Evolutionary conservation across 2,329 filamentous ascomycete species (phyloP).

Genomic region (Verticillium zaregamsianum): DNA sequence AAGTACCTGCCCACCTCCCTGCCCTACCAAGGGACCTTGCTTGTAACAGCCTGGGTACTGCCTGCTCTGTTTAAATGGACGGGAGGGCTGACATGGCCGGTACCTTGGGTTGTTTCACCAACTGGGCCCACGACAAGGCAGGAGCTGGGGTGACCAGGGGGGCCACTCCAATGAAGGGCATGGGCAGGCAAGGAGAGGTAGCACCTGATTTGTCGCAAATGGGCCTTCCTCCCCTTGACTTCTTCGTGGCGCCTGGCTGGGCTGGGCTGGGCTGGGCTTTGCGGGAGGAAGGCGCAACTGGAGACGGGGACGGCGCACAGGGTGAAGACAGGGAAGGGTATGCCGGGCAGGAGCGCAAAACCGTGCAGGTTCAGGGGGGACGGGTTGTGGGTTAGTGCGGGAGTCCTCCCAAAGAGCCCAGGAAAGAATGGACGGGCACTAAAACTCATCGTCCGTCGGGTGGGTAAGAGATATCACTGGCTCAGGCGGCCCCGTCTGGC

Average conservation of each 20-base stretch:
- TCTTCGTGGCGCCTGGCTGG: too few relatives aligned
- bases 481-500: neutral
- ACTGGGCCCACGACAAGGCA: neutral
- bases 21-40: too few relatives aligned
- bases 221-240: too few relatives aligned
- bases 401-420: conserved; percentile 4
- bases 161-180: neutral
- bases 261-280: neutral
- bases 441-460: conserved; percentile 1
- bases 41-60: too few relatives aligned
- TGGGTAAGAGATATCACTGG: neutral
- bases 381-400: neutral
- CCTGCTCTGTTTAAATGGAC: neutral
- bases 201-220: too few relatives aligned
- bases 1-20: too few relatives aligned
- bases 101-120: neutral
- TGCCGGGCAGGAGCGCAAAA: neutral
- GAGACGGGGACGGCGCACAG: neutral
- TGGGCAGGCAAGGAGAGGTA: too few relatives aligned
- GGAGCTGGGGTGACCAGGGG: neutral
- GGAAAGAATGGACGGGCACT: conserved; percentile 6
- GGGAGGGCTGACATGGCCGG: neutral
- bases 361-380: neutral
- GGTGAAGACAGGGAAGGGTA: neutral
- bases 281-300: neutral